Evolutionary conservation across 345 rosid genomes (phyloP), one percentile per base, ranked within the genome.

Genomic region (Eucalyptus grandis): DNA sequence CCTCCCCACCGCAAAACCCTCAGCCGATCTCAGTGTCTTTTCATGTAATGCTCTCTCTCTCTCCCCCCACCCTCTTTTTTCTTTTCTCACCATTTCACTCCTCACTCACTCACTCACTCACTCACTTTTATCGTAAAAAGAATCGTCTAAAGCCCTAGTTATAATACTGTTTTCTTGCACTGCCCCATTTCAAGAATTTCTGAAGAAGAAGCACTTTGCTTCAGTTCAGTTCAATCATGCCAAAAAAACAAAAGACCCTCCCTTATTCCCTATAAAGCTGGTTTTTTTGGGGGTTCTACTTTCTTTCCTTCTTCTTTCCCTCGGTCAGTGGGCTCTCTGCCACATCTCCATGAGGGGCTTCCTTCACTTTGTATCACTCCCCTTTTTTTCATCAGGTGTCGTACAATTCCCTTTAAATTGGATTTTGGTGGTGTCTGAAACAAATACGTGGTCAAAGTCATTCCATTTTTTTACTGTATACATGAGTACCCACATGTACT

Each of bases 261-360:
- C 92, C 95, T 93, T 92, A 94, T 94, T 95, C 95, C 92, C 93
- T 89, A 90, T 91, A 95, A 95, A 94, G 95, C 94, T 93, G 93
- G 60, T 89, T 89, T 90, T 89, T 47, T 50, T 30, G 83, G 27
- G 47, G 27, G 47, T 88, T 44, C 89, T 50, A 31, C 83, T 77
- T n/a, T n/a, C n/a, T n/a, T n/a, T n/a, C n/a, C n/a, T n/a, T n/a
- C n/a, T n/a, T n/a, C n/a, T n/a, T n/a, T n/a, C n/a, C n/a, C n/a
- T n/a, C n/a, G n/a, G n/a, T n/a, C n/a, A n/a, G n/a, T n/a, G n/a
- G n/a, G n/a, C n/a, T n/a, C n/a, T n/a, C n/a, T n/a, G n/a, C n/a
- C n/a, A n/a, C n/a, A n/a, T n/a, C n/a, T n/a, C n/a, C n/a, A n/a
- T n/a, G n/a, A n/a, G n/a, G n/a, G n/a, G n/a, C n/a, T n/a, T n/a